Evolutionary conservation across 148 eudicot species (phyloP).

Genomic region (Fagopyrum tataricum): DNA sequence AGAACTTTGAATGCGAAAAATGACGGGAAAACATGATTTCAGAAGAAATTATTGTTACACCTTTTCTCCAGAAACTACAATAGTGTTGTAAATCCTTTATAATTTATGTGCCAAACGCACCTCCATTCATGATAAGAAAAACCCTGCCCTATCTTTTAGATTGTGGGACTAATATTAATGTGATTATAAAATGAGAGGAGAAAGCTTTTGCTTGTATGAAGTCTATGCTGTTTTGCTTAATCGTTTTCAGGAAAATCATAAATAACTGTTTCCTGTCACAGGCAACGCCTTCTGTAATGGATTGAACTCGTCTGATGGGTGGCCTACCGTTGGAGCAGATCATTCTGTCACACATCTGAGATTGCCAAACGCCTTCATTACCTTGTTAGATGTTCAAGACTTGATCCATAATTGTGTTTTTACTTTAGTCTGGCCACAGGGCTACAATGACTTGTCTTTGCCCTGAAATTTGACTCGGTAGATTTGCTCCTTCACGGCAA

Average conservation of each 20-base stretch:
- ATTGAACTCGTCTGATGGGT: constrained; percentile 2
- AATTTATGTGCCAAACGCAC: too few relatives aligned
- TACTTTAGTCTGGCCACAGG: constrained; percentile 13
- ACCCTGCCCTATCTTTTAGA: neutral
- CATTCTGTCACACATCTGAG: constrained; percentile 1
- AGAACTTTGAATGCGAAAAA: too few relatives aligned
- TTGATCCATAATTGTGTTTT: constrained; percentile 6
- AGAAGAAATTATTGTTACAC: too few relatives aligned
- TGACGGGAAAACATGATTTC: too few relatives aligned
- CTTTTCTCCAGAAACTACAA: too few relatives aligned
- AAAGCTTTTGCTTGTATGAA: neutral
- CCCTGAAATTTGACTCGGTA: neutral
- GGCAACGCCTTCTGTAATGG: neutral
- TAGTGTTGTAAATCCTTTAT: too few relatives aligned
- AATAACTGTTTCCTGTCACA: neutral
- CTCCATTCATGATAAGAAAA: neutral
- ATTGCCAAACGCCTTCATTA: constrained; percentile 5
- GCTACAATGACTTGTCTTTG: constrained; percentile 11
- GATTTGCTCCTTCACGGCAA: constrained; percentile 2
- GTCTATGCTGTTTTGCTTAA: neutral
- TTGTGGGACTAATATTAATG: neutral
- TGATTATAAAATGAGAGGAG: neutral
- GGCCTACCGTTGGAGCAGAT: constrained; percentile 1
- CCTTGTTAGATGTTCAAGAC: constrained; percentile 5
- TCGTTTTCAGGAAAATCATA: neutral